These are phyloP conservation scores for Gossypium ekmanianum DNA, from an alignment of 345 rosid species.

Conservation along the genomic window DNA sequence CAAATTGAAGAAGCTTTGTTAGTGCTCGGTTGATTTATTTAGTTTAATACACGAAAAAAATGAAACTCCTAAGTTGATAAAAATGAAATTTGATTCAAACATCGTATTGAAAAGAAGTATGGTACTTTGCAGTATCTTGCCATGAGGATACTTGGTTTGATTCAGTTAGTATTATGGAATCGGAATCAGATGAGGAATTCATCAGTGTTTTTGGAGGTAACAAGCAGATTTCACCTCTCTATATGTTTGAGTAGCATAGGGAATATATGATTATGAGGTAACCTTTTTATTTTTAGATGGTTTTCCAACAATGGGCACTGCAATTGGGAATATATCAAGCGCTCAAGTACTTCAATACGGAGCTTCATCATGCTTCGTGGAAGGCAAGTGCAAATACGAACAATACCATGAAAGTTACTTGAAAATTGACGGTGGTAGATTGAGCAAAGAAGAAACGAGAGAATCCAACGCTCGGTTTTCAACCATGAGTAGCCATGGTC, in stretches of 20 bases:
- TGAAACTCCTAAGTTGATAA: no score
- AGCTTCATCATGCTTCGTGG: constrained; percentile 53
- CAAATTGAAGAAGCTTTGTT: no score
- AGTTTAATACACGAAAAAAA: no score
- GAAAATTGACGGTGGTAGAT: constrained; percentile 36
- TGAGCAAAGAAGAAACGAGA: constrained; percentile 16
- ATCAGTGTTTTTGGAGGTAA: constrained; percentile 66
- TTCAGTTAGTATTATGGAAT: constrained; percentile 66
- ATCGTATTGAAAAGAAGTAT: not conserved
- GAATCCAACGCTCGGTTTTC: constrained; percentile 7
- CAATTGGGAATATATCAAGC: constrained; percentile 38
- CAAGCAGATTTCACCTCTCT: not conserved
- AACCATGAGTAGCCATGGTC: constrained; percentile 17
- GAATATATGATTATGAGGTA: not conserved
- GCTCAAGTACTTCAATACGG: constrained; percentile 70
- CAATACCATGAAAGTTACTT: constrained; percentile 59
- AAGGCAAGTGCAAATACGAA: constrained; percentile 55
- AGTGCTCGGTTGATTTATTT: no score
- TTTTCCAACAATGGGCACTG: constrained; percentile 38
- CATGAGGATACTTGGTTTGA: constrained; percentile 82
- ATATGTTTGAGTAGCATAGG: no score
- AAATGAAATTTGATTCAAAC: no score
- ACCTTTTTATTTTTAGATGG: constrained; percentile 36
- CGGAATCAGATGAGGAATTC: constrained; percentile 86
- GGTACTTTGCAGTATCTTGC: constrained; percentile 37